Evolutionary conservation across 1,139 yeast species (phyloP), one percentile per base, ranked within the genome.

Genomic region (Suhomyces yuchorum): DNA sequence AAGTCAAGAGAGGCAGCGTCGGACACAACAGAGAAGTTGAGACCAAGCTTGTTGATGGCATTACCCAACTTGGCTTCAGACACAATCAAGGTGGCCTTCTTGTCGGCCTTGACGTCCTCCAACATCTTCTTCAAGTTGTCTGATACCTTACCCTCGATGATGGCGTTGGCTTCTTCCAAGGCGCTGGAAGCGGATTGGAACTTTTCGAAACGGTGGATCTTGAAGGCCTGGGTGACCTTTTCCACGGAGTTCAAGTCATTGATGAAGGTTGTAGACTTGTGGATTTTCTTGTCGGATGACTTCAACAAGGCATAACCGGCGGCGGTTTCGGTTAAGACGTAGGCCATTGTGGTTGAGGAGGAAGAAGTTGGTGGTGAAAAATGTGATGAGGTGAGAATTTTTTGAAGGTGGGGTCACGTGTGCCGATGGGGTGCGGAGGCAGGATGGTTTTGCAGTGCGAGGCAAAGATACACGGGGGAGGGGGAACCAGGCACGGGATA

Each of bases 281-380:
- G 85, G 65, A 93, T 87, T 81, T 93, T 93, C 80, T 93, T 93
- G 79, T 93, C 98, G 56, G 96, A 85, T 51, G 98, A 97, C 77
- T 93, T 93, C 66, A 93, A 82, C 67, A 93, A 81, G 68, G 98
- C 98, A 69, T 93, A 93, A 67, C 99, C 99, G 49, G 99, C 99
- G 57, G 98, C 89, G 56, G 98, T 93, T 79, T 93, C 99, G 54
- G 98, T 88, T 70, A 93, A 84, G 65, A 93, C 93, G 81, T 82
- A 91, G 60, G 98, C 90, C 97, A 91, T 91, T 51, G 46, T 55
- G 43, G 15, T 26, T 30, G 37, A 42, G 15, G 42, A 33, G 28
- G 45, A 34, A 24, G 45, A 23, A 32, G 22, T 20, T 33, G 45
- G 26, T 23, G 37, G 46, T 50, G 56, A 51, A 55, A 57, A 55